Evolutionary conservation across 208 protist species (phyloP).

Genomic region (Zelonia costaricensis): DNA sequence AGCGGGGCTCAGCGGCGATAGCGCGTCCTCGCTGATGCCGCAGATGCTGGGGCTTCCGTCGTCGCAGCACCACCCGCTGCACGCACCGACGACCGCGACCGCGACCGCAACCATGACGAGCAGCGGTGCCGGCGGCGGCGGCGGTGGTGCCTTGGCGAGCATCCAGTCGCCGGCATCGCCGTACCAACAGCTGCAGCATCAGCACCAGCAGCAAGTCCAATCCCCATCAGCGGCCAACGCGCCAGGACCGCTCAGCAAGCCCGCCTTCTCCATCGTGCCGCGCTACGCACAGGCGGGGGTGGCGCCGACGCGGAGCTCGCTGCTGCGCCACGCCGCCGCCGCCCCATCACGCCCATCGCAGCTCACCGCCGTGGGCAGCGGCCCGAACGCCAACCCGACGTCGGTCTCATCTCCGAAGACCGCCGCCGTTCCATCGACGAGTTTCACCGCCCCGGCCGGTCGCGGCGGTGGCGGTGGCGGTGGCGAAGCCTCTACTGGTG

Average conservation of each 20-base stretch:
- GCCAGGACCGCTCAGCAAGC: slow-evolving; percentile 8
- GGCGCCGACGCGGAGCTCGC: slow-evolving; percentile 10
- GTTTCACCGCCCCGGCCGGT: no score
- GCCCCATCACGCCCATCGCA: no score
- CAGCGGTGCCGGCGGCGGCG: background rate
- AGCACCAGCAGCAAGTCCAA: no score
- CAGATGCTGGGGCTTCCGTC: background rate
- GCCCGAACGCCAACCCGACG: background rate
- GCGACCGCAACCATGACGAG: background rate
- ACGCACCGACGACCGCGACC: background rate
- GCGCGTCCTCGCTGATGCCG: background rate
- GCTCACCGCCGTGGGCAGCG: no score
- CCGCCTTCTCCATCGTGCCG: slow-evolving; percentile 3
- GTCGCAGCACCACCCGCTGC: background rate
- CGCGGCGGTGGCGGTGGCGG: no score
- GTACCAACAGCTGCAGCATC: no score
- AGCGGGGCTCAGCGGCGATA: background rate
- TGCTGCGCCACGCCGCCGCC: background rate
- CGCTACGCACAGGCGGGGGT: slow-evolving; percentile 7
- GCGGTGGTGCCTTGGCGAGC: no score
- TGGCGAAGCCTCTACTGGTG: no score
- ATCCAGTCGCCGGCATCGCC: no score
- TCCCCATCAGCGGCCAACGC: no score
- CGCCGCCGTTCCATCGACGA: no score
- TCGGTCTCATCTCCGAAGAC: background rate